Base-by-base conservation (phyloP, 768 basidiomycete species). In the Suillus variegatus region DNA sequence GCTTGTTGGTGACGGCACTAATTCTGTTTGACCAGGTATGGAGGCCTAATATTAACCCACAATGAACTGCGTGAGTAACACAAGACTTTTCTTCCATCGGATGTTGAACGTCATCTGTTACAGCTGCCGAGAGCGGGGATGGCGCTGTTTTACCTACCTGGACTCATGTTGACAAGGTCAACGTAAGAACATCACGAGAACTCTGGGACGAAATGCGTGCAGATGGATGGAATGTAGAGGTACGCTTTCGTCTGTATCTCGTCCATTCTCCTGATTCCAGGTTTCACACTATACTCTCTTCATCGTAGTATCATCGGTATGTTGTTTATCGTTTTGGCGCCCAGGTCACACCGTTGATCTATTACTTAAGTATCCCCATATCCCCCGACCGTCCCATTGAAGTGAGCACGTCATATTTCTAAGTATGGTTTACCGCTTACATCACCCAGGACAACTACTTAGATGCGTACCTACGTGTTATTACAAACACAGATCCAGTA, bases 151-250 rank as follows among this genome's bases (percentile, higher is more conserved):
- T 95, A 2, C 93, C 95, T 0, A 97, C 94, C 4, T 99, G 97
- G 97, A 95, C 96, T 2, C 85, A 91, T 25, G 93, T 97, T 8
- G 95, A 97, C 74, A 82, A 79, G 25, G 81, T 80, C 20, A 93
- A 90, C 67, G 93, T 99, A n/a, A 86, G 86, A 71, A 98, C 97
- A 0, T 90, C 91, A 9, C 82, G 87, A 57, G 95, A 99, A 74
- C 82, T 99, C 10, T 98, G 92, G 89, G 88, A 88, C 65, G 79
- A 82, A 57, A 88, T 95, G 85, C 89, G 86, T 69, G 76, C 76
- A 12, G 84, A 93, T 58, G 97, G 95, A 12, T 99, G 94, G 94
- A 90, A 88, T 70, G 90, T 98, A n/a, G 93, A 95, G 73, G 92
- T 93, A 67, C 18, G 86, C 80, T 51, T 55, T 55, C 65, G 64